Conservation (phyloP, 345 rosid species). For the Cardamine resedifolia region DNA sequence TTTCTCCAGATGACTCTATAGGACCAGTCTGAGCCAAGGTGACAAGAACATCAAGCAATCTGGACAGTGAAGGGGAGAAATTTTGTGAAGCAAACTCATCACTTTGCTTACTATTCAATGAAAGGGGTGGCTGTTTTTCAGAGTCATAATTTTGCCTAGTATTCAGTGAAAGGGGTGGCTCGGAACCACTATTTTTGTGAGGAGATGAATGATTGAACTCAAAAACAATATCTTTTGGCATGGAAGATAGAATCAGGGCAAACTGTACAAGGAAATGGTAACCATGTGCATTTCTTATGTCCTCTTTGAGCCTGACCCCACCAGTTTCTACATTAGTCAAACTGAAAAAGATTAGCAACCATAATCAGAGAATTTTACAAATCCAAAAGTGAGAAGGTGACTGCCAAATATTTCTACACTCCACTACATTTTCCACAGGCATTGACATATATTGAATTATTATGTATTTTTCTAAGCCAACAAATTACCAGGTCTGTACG, state of each 20-base stretch:
- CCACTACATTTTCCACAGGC: slow-evolving; percentile 16
- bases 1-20: slow-evolving; percentile 48
- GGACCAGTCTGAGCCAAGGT: slow-evolving; percentile 89
- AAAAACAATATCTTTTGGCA: slow-evolving; percentile 48
- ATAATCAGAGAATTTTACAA: slow-evolving; percentile 2
- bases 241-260: slow-evolving; percentile 69
- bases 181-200: slow-evolving; percentile 27
- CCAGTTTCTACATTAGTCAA: slow-evolving; percentile 71
- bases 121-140: background rate
- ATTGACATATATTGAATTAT: slow-evolving; percentile 5
- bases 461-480: slow-evolving; percentile 2
- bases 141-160: background rate
- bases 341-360: slow-evolving; percentile 38
- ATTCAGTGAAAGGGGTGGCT: background rate
- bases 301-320: slow-evolving; percentile 86
- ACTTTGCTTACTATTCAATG: slow-evolving; percentile 16
- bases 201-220: slow-evolving; percentile 39
- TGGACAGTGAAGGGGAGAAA: slow-evolving; percentile 72
- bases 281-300: slow-evolving; percentile 96
- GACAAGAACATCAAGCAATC: slow-evolving; percentile 94
- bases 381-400: slow-evolving; percentile 6
- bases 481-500: slow-evolving; percentile 81
- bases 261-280: slow-evolving; percentile 97
- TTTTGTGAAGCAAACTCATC: slow-evolving; percentile 45
- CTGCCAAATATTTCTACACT: background rate